Evolutionary conservation across 768 basidiomycete genomes (phyloP).

Genomic region (Rhizopogon sp.): DNA sequence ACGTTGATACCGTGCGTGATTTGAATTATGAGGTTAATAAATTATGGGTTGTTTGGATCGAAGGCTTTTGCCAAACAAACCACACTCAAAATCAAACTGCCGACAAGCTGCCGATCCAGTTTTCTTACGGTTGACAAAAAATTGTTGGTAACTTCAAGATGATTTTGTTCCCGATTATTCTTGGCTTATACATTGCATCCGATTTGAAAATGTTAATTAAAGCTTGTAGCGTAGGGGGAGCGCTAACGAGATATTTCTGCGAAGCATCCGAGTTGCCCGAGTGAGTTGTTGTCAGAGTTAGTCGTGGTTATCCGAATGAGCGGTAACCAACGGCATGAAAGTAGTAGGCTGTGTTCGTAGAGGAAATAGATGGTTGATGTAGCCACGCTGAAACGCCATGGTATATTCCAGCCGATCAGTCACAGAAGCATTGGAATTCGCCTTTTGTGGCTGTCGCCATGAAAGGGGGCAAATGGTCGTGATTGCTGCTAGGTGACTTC

Average conservation of each 20-base stretch:
- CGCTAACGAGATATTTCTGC: no score
- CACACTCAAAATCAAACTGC: not conserved
- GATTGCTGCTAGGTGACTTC: not conserved
- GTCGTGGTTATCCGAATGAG: not conserved
- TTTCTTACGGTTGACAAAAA: no score
- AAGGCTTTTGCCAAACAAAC: conserved; percentile 2
- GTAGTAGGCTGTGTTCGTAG: not conserved
- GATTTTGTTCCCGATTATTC: no score
- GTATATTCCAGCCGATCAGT: not conserved
- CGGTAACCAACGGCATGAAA: not conserved
- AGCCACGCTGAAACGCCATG: not conserved
- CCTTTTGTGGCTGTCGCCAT: not conserved
- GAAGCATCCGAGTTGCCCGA: no score
- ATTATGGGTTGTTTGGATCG: not conserved
- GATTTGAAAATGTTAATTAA: no score
- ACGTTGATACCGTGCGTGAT: not conserved
- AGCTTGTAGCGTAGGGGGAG: no score
- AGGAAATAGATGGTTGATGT: not conserved
- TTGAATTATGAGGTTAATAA: no score
- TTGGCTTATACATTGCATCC: no score
- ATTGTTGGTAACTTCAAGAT: no score
- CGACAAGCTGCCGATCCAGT: no score
- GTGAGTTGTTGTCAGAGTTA: no score
- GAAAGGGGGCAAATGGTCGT: not conserved
- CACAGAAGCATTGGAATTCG: not conserved